phyloP scores from a whole-genome alignment of 306 rosid genomes.

The Hippophae gyantsensis region DNA sequence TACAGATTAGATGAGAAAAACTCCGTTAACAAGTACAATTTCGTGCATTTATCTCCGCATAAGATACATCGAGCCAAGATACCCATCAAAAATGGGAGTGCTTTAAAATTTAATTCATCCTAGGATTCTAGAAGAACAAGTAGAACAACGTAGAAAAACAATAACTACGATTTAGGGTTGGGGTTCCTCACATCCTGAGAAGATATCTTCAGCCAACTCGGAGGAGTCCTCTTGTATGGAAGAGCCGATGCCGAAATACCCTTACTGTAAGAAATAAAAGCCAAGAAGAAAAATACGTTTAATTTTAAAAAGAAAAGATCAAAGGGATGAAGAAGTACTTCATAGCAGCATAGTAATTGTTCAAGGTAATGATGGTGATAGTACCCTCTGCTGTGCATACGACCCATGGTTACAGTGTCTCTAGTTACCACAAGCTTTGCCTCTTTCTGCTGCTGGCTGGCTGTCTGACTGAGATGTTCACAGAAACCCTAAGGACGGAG shows the following conservation, averaged over 20 bases:
- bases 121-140: not conserved
- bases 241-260: constrained; percentile 85
- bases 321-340: not conserved
- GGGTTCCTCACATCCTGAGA: constrained; percentile 51
- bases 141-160: not conserved
- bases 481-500: too few species aligned
- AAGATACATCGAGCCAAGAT: too few species aligned
- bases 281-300: not conserved
- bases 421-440: not conserved
- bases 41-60: too few species aligned
- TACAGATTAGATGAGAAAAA: too few species aligned
- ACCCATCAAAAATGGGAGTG: too few species aligned
- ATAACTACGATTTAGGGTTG: not conserved
- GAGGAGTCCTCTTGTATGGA: constrained; percentile 75
- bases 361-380: not conserved
- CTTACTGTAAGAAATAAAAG: constrained; percentile 39
- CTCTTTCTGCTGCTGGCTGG: constrained; percentile 2
- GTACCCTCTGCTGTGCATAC: constrained; percentile 87
- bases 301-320: not conserved
- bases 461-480: too few species aligned
- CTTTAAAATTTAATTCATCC: too few species aligned
- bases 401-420: constrained; percentile 46
- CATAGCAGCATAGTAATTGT: not conserved
- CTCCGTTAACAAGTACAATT: too few species aligned
- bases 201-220: constrained; percentile 70